These are phyloP conservation scores for Dipodascopsis uninucleata DNA, from an alignment of 805 yeast genomes.

Conservation along the genomic window DNA sequence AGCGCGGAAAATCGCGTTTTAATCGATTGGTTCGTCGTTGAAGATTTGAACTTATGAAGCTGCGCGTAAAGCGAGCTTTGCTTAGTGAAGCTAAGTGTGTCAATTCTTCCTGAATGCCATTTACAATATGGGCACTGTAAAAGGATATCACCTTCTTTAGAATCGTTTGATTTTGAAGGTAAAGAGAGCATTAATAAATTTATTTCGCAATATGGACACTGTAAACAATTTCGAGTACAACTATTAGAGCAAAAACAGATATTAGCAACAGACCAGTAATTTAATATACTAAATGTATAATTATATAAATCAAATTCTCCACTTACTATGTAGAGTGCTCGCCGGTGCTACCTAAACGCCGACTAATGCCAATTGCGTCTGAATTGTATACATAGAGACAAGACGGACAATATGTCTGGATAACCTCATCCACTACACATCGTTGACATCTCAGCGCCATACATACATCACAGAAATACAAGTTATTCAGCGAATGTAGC, in stretches of 20 bases:
- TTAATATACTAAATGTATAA: no score
- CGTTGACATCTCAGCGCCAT: slow-evolving; percentile 36
- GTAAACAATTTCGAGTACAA: slow-evolving; percentile 38
- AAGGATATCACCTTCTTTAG: slow-evolving; percentile 1
- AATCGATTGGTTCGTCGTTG: not conserved
- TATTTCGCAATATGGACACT: slow-evolving; percentile 36
- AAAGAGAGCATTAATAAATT: slow-evolving; percentile 17
- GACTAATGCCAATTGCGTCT: slow-evolving; percentile 8
- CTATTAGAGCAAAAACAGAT: slow-evolving; percentile 5
- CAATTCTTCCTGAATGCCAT: slow-evolving; percentile 18
- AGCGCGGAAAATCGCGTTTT: slow-evolving; percentile 6
- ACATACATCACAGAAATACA: slow-evolving; percentile 40
- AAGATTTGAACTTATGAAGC: not conserved
- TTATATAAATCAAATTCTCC: no score
- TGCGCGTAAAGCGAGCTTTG: not conserved
- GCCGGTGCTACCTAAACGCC: no score
- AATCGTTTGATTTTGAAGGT: slow-evolving; percentile 1
- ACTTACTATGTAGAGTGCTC: no score
- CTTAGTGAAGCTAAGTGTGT: not conserved
- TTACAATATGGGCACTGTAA: slow-evolving; percentile 22
- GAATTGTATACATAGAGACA: slow-evolving; percentile 37
- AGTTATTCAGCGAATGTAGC: slow-evolving; percentile 31
- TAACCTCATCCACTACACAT: slow-evolving; percentile 38
- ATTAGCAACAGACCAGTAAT: no score
- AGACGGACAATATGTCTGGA: slow-evolving; percentile 37